A percentile compares a stretch with the other conserved stretches of the same genome.
Conservation (phyloP, 108 stramenopile species). For the Nitzschia sp. region DNA sequence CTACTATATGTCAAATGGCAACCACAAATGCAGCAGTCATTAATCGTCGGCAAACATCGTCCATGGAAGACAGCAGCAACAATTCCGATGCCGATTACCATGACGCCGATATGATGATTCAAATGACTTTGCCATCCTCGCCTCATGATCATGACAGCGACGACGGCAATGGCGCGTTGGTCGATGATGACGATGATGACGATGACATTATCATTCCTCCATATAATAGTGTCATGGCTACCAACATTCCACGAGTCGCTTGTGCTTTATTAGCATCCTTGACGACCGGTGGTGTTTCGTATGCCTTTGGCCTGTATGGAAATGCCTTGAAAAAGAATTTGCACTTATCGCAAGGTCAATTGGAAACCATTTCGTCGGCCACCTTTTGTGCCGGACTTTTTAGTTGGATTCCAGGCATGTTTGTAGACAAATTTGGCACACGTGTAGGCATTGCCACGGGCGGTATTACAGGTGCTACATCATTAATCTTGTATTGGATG, state of each 20-base stretch:
- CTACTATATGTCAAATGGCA: no score
- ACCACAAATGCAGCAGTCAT: no score
- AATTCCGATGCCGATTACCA: no score
- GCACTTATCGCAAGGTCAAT: constrained; percentile 65
- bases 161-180: background rate
- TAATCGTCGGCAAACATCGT: no score
- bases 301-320: constrained; percentile 86
- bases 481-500: constrained; percentile 64
- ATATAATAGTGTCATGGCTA: background rate
- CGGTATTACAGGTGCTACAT: constrained; percentile 49
- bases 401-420: constrained; percentile 75
- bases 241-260: constrained; percentile 66
- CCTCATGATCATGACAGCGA: background rate
- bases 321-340: constrained; percentile 68
- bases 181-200: background rate
- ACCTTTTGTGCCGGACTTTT: constrained; percentile 78
- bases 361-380: constrained; percentile 74
- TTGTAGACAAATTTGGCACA: constrained; percentile 69
- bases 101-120: background rate
- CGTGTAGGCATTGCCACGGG: constrained; percentile 52
- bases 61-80: no score
- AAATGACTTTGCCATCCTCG: background rate
- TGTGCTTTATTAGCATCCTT: constrained; percentile 68
- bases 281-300: constrained; percentile 83
- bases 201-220: background rate